These are phyloP conservation scores for Plenodomus lindquistii DNA, from an alignment of 2,329 filamentous ascomycete species.

Conservation along the genomic window DNA sequence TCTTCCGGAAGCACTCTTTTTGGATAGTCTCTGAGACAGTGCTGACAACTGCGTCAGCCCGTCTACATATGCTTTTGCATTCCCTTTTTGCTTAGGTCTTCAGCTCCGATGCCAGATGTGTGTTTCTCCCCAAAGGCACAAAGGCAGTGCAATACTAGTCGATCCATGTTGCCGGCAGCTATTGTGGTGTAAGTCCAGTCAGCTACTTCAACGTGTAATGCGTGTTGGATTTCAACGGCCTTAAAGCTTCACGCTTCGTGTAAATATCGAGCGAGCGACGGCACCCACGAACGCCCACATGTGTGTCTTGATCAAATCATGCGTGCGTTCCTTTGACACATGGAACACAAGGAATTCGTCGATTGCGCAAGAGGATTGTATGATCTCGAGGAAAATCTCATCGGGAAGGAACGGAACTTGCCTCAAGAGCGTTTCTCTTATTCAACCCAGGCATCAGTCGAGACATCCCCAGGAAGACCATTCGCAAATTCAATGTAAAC, in stretches of 20 bases:
- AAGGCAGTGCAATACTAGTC: slow-evolving; percentile 31
- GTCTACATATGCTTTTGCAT: too few relatives aligned
- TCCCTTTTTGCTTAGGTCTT: too few relatives aligned
- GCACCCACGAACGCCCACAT: slow-evolving; percentile 32
- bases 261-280: slow-evolving; percentile 33
- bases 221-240: slow-evolving; percentile 7
- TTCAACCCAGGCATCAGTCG: too few relatives aligned
- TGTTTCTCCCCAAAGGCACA: too few relatives aligned
- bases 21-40: too few relatives aligned
- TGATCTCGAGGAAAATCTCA: slow-evolving; percentile 37
- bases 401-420: slow-evolving; percentile 21
- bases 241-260: slow-evolving; percentile 21
- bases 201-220: slow-evolving; percentile 26
- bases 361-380: slow-evolving; percentile 30
- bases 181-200: slow-evolving; percentile 29
- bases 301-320: slow-evolving; percentile 29
- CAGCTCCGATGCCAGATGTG: too few relatives aligned
- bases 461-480: too few relatives aligned
- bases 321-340: slow-evolving; percentile 20
- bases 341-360: slow-evolving; percentile 31
- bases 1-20: too few relatives aligned
- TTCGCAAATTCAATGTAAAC: background rate
- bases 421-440: too few relatives aligned
- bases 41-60: too few relatives aligned
- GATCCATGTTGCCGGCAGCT: slow-evolving; percentile 35